These are phyloP conservation scores for Heritiera littoralis DNA, from an alignment of 345 rosid genomes.

Conservation along the genomic window DNA sequence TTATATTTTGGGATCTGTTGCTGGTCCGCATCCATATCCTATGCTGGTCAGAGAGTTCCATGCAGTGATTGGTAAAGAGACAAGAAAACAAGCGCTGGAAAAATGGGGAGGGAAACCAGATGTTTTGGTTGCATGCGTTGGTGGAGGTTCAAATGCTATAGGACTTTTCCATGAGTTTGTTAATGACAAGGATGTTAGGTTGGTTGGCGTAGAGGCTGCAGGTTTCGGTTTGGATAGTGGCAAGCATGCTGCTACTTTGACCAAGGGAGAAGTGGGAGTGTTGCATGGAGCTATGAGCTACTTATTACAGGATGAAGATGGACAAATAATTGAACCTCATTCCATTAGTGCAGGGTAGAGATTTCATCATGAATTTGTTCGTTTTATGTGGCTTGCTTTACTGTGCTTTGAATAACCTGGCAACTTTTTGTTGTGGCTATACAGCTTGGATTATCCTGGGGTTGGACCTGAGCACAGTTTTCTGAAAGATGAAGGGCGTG, in stretches of 20 bases:
- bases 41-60: constrained; percentile 97
- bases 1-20: constrained; percentile 93
- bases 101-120: constrained; percentile 99
- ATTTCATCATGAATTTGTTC: not conserved
- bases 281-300: constrained; percentile 98
- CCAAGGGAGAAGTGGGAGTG: constrained; percentile 86
- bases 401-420: not conserved
- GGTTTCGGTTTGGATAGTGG: constrained; percentile 91
- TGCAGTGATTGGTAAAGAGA: constrained; percentile 84
- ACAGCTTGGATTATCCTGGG: constrained; percentile 96
- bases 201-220: constrained; percentile 98
- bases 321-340: constrained; percentile 91
- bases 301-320: constrained; percentile 90
- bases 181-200: constrained; percentile 64
- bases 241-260: constrained; percentile 91
- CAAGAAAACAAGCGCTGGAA: constrained; percentile 78
- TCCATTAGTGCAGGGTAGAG: constrained; percentile 93
- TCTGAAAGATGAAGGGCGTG: constrained; percentile 79
- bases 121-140: constrained; percentile 87
- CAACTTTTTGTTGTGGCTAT: constrained; percentile 2
- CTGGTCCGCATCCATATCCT: constrained; percentile 94
- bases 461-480: constrained; percentile 99
- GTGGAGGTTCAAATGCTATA: constrained; percentile 94
- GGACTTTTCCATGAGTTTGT: constrained; percentile 96
- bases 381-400: constrained; percentile 1